These are phyloP conservation scores for Talinum fruticosum DNA, from an alignment of 148 eudicot species.

Conservation along the genomic window DNA sequence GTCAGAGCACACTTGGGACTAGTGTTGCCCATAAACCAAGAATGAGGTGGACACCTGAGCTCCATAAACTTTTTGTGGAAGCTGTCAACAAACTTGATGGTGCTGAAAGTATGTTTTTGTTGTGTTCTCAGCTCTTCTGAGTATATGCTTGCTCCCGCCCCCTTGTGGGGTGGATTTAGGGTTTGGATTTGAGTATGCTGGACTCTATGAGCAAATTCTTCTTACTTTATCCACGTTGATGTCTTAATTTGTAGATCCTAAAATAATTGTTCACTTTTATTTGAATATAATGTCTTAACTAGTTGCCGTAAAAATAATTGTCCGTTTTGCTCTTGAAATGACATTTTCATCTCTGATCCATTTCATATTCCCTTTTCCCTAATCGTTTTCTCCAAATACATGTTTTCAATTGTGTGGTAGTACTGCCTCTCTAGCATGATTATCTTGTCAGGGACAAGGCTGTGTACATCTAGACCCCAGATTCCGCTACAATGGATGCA, in stretches of 20 bases:
- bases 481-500: neutral
- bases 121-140: neutral
- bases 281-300: neutral
- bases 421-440: neutral
- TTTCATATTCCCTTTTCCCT: neutral
- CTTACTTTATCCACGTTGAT: neutral
- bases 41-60: conserved; percentile 61
- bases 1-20: conserved; percentile 17
- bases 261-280: neutral
- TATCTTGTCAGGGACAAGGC: neutral
- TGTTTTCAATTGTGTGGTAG: neutral
- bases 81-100: conserved; percentile 50
- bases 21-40: conserved; percentile 33
- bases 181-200: too few relatives aligned
- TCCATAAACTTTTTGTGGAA: conserved; percentile 44
- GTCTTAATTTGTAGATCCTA: too few relatives aligned
- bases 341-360: neutral
- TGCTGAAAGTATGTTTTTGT: conserved; percentile 38
- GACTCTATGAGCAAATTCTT: neutral
- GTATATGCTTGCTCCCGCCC: too few relatives aligned
- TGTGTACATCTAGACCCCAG: neutral
- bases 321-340: neutral
- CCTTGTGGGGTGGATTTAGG: too few relatives aligned
- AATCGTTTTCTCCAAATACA: neutral
- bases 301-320: neutral